Percentiles rank a stretch among this genome's conserved stretches.
Evolutionary conservation across 495 filamentous ascomycete genomes (phyloP).

Genomic region (Elaphomyces granulatus): DNA sequence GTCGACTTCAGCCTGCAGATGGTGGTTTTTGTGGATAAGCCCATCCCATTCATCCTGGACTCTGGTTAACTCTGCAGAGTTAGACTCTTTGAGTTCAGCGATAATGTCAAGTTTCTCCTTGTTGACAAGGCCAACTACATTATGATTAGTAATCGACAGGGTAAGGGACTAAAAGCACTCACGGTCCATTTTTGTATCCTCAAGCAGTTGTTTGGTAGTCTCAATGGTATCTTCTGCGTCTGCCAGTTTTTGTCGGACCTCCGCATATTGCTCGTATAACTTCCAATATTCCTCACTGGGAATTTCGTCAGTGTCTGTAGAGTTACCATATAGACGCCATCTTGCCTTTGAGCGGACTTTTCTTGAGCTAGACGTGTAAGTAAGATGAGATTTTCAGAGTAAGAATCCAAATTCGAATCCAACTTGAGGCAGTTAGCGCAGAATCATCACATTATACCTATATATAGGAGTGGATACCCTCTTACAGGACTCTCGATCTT

Average conservation of each 20-base stretch:
- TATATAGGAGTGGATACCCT: too few species aligned
- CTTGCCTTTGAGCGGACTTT: constrained; percentile 29
- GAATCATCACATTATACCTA: too few species aligned
- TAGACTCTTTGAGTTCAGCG: constrained; percentile 32
- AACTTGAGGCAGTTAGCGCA: too few species aligned
- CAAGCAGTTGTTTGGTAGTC: constrained; percentile 23
- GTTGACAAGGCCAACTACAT: constrained; percentile 29
- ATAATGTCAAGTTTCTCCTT: constrained; percentile 37
- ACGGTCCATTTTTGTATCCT: constrained; percentile 28
- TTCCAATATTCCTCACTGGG: constrained; percentile 36
- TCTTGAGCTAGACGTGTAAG: constrained; percentile 24
- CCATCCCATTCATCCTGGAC: constrained; percentile 33
- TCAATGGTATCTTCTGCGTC: constrained; percentile 28
- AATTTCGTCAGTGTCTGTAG: neutral
- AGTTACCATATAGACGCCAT: neutral
- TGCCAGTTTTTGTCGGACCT: constrained; percentile 26
- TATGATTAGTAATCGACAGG: constrained; percentile 13
- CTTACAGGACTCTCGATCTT: constrained; percentile 14
- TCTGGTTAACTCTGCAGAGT: constrained; percentile 29
- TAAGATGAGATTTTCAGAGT: constrained; percentile 24
- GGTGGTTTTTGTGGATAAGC: constrained; percentile 24
- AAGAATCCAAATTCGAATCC: constrained; percentile 19
- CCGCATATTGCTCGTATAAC: constrained; percentile 31
- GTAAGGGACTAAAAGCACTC: constrained; percentile 10
- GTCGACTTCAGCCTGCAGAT: constrained; percentile 30